Evolutionary conservation across 805 yeast genomes (phyloP).

Genomic region (Kuraishia borneana): DNA sequence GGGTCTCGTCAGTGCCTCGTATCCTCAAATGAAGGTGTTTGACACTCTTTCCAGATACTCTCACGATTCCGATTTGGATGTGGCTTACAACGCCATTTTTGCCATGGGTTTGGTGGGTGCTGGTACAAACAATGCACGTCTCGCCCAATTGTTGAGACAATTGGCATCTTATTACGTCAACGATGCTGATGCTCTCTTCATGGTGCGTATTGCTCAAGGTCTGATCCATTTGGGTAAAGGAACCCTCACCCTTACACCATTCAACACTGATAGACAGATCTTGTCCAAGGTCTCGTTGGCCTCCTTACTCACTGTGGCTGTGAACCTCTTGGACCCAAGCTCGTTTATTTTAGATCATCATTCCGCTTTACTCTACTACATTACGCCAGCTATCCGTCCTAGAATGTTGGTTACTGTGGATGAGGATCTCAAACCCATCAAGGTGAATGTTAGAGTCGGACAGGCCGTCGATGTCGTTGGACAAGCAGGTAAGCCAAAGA

Average conservation of each 20-base stretch:
- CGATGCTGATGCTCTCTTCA: conserved; percentile 82
- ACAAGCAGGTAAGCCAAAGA: conserved; percentile 98
- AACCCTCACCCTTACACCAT: conserved; percentile 80
- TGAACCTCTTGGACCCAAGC: conserved; percentile 78
- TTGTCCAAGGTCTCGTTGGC: conserved; percentile 86
- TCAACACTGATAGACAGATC: conserved; percentile 78
- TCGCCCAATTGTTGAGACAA: conserved; percentile 92
- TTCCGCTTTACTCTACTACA: conserved; percentile 75
- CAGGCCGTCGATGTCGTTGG: conserved; percentile 99
- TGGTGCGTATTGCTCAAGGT: conserved; percentile 93
- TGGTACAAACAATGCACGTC: conserved; percentile 96
- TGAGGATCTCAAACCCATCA: conserved; percentile 80
- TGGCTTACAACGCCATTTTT: conserved; percentile 88
- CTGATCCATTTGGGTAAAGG: conserved; percentile 94
- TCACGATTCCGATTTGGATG: conserved; percentile 90
- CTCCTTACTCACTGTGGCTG: conserved; percentile 71
- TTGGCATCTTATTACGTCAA: conserved; percentile 87
- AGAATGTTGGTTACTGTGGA: conserved; percentile 89
- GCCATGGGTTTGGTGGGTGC: conserved; percentile 98
- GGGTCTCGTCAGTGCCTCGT: conserved; percentile 87
- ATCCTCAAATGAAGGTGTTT: conserved; percentile 94
- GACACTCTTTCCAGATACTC: conserved; percentile 94
- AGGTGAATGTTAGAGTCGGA: conserved; percentile 96
- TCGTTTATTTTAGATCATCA: conserved; percentile 65
- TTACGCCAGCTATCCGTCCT: conserved; percentile 85